A percentile compares a stretch with the other conserved stretches of the same genome.
phyloP scores from a whole-genome alignment of 257 asterid genomes.

The Thymus mandschuricus region DNA sequence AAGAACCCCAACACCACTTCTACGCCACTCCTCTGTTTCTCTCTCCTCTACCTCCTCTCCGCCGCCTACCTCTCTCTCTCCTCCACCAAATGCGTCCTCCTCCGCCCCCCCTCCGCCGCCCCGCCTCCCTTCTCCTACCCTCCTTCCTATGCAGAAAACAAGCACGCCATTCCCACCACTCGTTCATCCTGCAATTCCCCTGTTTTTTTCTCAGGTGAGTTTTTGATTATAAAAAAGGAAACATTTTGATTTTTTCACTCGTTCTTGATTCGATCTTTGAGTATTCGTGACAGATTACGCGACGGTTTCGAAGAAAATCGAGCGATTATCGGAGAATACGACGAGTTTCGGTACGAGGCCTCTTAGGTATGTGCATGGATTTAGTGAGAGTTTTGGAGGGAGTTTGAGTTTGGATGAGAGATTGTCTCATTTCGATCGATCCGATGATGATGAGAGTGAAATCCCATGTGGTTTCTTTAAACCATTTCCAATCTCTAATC shows the following conservation, averaged over 20 bases:
- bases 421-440: conserved; percentile 53
- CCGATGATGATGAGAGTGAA: conserved; percentile 33
- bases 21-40: conserved; percentile 75
- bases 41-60: conserved; percentile 61
- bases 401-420: conserved; percentile 58
- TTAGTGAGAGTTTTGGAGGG: conserved; percentile 69
- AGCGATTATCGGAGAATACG: conserved; percentile 43
- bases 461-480: conserved; percentile 87
- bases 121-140: conserved; percentile 65
- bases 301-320: conserved; percentile 53
- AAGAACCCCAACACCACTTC: conserved; percentile 34
- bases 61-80: conserved; percentile 57
- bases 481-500: conserved; percentile 48
- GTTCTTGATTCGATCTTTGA: conserved; percentile 25
- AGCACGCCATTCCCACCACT: conserved; percentile 67
- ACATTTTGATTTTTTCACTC: neutral
- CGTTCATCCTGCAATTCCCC: conserved; percentile 89
- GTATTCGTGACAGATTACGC: conserved; percentile 51
- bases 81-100: conserved; percentile 59
- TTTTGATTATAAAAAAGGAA: neutral
- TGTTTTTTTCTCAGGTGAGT: conserved; percentile 73
- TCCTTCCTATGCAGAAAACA: conserved; percentile 81
- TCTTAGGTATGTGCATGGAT: conserved; percentile 58
- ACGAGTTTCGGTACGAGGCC: conserved; percentile 20
- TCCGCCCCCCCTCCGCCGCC: conserved; percentile 62